Evolutionary conservation across 768 basidiomycete genomes (phyloP).

Genomic region (Tricholoma saponaceum): DNA sequence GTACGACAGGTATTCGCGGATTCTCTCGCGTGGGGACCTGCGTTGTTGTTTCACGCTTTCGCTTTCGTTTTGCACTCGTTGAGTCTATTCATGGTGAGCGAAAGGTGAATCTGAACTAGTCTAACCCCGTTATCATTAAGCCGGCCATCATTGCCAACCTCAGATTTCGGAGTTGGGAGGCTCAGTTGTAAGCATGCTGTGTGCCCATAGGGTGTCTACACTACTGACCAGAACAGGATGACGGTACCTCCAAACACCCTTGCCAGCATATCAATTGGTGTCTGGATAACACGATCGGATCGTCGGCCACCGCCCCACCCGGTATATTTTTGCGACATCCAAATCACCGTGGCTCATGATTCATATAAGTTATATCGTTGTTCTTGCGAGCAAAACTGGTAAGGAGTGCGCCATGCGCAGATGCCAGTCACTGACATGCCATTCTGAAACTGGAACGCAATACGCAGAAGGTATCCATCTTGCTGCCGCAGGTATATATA

Average conservation of each 20-base stretch:
- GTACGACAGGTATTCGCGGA: conserved; percentile 55
- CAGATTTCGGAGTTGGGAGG: conserved; percentile 58
- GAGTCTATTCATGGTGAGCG: conserved; percentile 51
- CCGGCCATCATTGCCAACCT: conserved; percentile 58
- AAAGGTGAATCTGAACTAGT: neutral
- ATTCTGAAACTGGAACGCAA: conserved; percentile 40
- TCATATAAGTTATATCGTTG: conserved; percentile 47
- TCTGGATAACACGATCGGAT: conserved; percentile 53
- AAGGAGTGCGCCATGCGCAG: conserved; percentile 11
- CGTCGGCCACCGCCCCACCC: conserved; percentile 46
- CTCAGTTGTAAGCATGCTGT: conserved; percentile 44
- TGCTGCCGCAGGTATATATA: conserved; percentile 52
- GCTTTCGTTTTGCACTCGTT: conserved; percentile 56
- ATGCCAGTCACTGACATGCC: neutral
- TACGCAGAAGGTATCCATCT: conserved; percentile 59
- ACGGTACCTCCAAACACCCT: conserved; percentile 56
- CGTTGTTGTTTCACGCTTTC: conserved; percentile 57
- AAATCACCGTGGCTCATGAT: neutral
- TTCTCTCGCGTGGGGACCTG: conserved; percentile 58
- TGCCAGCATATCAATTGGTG: conserved; percentile 46
- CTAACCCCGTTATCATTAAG: conserved; percentile 20
- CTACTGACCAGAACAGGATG: conserved; percentile 31
- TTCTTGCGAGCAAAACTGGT: conserved; percentile 46
- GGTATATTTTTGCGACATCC: conserved; percentile 29
- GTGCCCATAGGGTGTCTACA: neutral